Evolutionary conservation across 164 flowering plant species (phyloP).

Genomic region (Cinnamomum chago): DNA sequence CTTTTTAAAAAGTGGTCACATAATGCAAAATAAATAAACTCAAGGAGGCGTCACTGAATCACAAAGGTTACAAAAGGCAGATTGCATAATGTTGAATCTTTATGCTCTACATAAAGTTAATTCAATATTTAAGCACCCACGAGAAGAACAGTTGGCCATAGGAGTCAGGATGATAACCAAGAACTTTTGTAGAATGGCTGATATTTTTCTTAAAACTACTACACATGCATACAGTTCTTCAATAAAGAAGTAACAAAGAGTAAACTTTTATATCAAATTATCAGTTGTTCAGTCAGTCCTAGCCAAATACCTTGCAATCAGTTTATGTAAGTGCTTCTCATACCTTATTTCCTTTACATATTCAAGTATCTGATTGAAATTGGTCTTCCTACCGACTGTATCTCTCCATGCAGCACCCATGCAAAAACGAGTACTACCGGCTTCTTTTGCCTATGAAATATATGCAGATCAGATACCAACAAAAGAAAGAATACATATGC

Average conservation of each 20-base stretch:
- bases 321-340: background rate
- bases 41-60: background rate
- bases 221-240: background rate
- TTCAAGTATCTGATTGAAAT: conserved; percentile 90
- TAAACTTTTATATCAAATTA: background rate
- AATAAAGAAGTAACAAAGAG: too few relatives aligned
- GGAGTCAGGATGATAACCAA: too few relatives aligned
- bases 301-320: background rate
- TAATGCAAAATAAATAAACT: background rate
- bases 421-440: conserved; percentile 97
- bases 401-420: conserved; percentile 99
- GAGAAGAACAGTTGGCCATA: too few relatives aligned
- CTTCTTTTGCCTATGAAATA: conserved; percentile 85
- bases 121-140: too few relatives aligned
- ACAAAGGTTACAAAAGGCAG: background rate
- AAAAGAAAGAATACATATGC: too few relatives aligned
- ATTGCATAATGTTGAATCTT: too few relatives aligned
- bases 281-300: background rate
- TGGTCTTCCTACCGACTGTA: conserved; percentile 91
- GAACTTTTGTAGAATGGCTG: background rate
- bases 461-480: background rate
- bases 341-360: conserved; percentile 97
- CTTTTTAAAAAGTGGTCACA: background rate
- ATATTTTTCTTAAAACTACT: background rate
- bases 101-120: too few relatives aligned